phyloP scores from a whole-genome alignment of 257 asterid species.

The Ocimum tenuiflorum region DNA sequence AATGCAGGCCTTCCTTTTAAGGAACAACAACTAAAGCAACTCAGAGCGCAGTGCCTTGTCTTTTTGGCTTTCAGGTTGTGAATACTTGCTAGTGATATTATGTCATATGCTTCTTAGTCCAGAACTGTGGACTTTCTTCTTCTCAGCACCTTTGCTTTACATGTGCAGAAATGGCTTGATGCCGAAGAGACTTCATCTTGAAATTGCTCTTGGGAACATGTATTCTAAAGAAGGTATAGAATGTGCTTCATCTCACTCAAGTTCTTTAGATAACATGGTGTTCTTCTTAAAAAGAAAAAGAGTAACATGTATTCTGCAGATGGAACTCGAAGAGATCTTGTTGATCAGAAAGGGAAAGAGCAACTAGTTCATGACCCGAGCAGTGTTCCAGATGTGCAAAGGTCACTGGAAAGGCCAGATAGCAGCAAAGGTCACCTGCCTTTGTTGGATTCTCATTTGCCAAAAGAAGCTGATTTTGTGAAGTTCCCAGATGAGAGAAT shows the following conservation, averaged over 20 bases:
- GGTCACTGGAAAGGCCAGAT: conserved; percentile 50
- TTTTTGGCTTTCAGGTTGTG: conserved; percentile 88
- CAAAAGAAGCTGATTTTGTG: conserved; percentile 47
- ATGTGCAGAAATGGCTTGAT: conserved; percentile 71
- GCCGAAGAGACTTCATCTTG: conserved; percentile 97
- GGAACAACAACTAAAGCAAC: conserved; percentile 94
- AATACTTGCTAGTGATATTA: background rate
- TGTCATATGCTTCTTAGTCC: conserved; percentile 6
- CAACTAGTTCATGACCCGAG: conserved; percentile 48
- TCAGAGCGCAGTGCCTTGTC: conserved; percentile 98
- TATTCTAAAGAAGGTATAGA: conserved; percentile 67
- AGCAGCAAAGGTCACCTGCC: conserved; percentile 37
- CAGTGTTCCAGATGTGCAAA: conserved; percentile 39
- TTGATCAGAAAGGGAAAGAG: conserved; percentile 75
- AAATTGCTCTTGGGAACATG: conserved; percentile 86
- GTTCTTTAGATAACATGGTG: conserved; percentile 15
- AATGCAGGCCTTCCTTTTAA: conserved; percentile 63
- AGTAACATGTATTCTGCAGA: no score
- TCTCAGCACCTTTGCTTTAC: conserved; percentile 18
- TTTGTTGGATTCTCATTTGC: conserved; percentile 31
- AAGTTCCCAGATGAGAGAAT: conserved; percentile 48
- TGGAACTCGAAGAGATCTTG: conserved; percentile 58
- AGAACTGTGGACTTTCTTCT: conserved; percentile 18
- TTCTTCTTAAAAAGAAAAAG: no score
- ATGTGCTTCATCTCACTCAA: conserved; percentile 20